Evolutionary conservation across 192 early-diverging fungal species (phyloP).

Genomic region (Linnemannia hyalina): DNA sequence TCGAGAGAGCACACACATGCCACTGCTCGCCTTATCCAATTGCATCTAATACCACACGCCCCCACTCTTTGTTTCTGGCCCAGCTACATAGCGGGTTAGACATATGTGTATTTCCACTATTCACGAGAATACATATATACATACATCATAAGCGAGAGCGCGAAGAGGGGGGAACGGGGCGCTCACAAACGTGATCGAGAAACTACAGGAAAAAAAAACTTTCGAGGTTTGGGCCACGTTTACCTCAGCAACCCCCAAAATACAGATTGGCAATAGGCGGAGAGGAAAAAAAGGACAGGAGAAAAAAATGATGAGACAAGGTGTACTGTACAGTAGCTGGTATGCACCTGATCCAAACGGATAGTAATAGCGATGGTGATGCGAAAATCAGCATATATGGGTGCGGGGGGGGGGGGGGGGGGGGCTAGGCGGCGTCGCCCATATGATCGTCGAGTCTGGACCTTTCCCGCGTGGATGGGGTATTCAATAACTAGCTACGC

Average conservation of each 20-base stretch:
- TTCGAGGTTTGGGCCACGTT: not conserved
- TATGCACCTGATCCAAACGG: too few species aligned
- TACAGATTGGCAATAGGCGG: not conserved
- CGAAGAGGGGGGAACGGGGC: not conserved
- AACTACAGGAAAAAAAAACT: not conserved
- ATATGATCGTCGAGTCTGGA: too few species aligned
- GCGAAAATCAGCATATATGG: too few species aligned
- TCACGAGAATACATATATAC: not conserved
- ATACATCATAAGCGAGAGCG: not conserved
- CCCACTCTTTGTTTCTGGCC: not conserved
- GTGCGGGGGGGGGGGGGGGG: too few species aligned
- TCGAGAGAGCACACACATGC: not conserved
- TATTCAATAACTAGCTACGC: too few species aligned
- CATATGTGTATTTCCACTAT: not conserved
- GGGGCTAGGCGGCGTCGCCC: too few species aligned
- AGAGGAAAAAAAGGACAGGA: not conserved
- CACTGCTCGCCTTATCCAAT: not conserved
- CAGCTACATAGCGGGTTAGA: not conserved
- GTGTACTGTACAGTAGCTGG: not conserved
- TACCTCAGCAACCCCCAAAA: not conserved
- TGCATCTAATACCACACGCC: not conserved
- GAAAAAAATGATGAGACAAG: not conserved
- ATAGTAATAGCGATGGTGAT: too few species aligned
- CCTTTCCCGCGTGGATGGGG: too few species aligned
- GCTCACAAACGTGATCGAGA: constrained; percentile 4